phyloP scores from a whole-genome alignment of 805 yeast species.

The Candida nanaspora region DNA sequence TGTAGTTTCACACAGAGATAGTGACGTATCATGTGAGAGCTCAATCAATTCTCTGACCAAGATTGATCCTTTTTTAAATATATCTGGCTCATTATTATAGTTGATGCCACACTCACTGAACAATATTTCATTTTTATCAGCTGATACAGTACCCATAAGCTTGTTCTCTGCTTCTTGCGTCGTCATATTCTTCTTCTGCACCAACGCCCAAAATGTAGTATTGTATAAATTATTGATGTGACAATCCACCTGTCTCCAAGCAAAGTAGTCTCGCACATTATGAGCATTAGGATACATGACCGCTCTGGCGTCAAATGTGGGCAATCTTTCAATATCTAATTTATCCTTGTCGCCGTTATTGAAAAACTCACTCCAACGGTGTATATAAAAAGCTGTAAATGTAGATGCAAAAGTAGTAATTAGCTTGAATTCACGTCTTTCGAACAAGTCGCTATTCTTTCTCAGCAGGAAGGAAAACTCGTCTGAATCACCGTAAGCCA shows the following conservation, averaged over 20 bases:
- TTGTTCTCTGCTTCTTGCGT: conserved; percentile 76
- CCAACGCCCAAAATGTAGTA: conserved; percentile 87
- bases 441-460: conserved; percentile 60
- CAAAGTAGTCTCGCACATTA: conserved; percentile 68
- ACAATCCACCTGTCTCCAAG: conserved; percentile 96
- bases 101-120: conserved; percentile 75
- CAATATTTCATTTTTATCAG: conserved; percentile 84
- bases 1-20: conserved; percentile 1
- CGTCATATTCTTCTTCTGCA: conserved; percentile 57
- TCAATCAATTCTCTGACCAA: conserved; percentile 39
- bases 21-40: background rate
- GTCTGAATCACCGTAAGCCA: conserved; percentile 94
- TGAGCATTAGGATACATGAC: conserved; percentile 68
- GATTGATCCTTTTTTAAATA: conserved; percentile 78
- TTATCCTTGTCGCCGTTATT: conserved; percentile 42
- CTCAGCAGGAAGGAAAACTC: conserved; percentile 81
- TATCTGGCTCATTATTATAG: conserved; percentile 85
- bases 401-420: conserved; percentile 76
- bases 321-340: conserved; percentile 41
- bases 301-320: conserved; percentile 88
- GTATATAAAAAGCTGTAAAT: conserved; percentile 70
- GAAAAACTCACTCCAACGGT: conserved; percentile 58
- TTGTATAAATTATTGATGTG: conserved; percentile 94
- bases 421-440: conserved; percentile 76
- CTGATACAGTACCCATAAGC: conserved; percentile 69